phyloP scores from a whole-genome alignment of 2,329 filamentous ascomycete genomes.

The Rugonectria rugulosa region DNA sequence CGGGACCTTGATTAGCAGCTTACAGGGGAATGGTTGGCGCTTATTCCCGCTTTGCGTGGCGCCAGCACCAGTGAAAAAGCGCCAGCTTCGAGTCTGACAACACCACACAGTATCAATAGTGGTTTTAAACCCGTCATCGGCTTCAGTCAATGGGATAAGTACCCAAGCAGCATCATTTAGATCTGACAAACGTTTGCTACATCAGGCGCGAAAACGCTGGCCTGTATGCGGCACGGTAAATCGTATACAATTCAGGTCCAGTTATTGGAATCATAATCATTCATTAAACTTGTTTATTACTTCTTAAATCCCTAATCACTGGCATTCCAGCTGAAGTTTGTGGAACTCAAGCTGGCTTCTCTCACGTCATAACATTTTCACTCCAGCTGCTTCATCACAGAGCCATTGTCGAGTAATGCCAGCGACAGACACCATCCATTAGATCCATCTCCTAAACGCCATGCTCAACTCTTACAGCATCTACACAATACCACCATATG shows the following conservation, averaged over 20 bases:
- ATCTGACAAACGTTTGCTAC: not conserved
- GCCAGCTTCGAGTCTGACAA: not conserved
- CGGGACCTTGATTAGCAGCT: constrained; percentile 11
- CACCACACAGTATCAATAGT: constrained; percentile 9
- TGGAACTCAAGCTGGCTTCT: too few relatives aligned
- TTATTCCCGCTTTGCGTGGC: constrained; percentile 15
- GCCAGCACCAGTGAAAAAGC: constrained; percentile 1
- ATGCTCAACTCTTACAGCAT: not conserved
- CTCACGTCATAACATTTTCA: too few relatives aligned
- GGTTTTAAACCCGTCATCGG: not conserved
- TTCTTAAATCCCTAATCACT: too few relatives aligned
- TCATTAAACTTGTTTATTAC: too few relatives aligned
- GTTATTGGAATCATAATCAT: too few relatives aligned
- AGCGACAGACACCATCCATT: constrained; percentile 6
- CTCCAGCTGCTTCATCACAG: too few relatives aligned
- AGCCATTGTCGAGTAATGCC: not conserved
- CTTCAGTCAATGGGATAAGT: not conserved
- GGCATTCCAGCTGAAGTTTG: too few relatives aligned
- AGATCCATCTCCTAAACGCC: not conserved
- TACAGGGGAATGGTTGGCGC: constrained; percentile 4
- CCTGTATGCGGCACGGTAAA: too few relatives aligned
- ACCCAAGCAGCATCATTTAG: not conserved
- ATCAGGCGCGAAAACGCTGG: too few relatives aligned
- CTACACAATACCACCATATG: too few relatives aligned
- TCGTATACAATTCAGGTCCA: too few relatives aligned